Conservation (phyloP, 345 rosid species). For the Salix udensis region DNA sequence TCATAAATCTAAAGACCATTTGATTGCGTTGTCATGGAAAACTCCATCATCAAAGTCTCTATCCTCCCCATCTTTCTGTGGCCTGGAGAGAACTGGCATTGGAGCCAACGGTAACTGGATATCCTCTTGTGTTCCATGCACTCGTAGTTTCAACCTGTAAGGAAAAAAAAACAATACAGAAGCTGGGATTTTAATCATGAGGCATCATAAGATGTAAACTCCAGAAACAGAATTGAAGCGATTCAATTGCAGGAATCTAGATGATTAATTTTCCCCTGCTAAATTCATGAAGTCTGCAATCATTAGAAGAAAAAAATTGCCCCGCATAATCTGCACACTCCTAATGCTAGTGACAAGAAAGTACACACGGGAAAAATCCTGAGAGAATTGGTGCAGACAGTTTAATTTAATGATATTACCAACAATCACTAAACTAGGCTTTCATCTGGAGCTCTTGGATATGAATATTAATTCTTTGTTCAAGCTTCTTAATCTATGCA, state of each 20-base stretch:
- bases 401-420: neutral
- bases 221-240: conserved; percentile 3
- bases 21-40: conserved; percentile 72
- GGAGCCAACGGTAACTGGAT: conserved; percentile 93
- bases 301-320: neutral
- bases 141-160: conserved; percentile 76
- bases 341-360: neutral
- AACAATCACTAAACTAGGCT: neutral
- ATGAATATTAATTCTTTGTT: neutral
- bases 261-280: neutral
- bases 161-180: neutral
- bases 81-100: conserved; percentile 94
- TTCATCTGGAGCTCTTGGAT: neutral
- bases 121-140: conserved; percentile 86
- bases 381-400: neutral
- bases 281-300: neutral
- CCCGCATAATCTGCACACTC: neutral
- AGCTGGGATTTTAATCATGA: conserved; percentile 1
- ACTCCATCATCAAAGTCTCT: conserved; percentile 65
- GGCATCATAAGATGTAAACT: neutral
- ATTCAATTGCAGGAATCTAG: neutral
- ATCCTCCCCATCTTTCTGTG: conserved; percentile 73
- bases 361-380: neutral
- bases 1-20: conserved; percentile 68
- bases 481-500: neutral